Base-by-base conservation (phyloP, 441 rosid genomes). In the Pelargonium australe region DNA sequence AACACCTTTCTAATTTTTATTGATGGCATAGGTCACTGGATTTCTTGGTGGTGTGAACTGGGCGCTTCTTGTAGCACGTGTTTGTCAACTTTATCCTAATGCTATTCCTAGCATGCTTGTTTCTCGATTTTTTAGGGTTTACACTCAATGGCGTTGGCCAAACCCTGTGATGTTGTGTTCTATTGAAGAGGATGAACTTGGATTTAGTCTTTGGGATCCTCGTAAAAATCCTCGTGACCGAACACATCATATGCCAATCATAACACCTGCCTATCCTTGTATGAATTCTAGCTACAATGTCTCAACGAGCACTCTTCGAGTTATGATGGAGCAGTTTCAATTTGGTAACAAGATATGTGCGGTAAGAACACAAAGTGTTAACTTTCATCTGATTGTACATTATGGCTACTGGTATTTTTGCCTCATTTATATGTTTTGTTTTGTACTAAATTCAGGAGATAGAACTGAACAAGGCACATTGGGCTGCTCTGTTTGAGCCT, bases 131-230 rank as follows among this genome's bases (percentile, higher is more conserved):
- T 94, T 91, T 70, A 80, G 97, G 84, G 96, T 94, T 44, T 88
- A 87, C 72, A 91, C 96, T 11, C 93, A 84, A 66, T 94, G 97
- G 98, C 89, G 88, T 61, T 89, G 98, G 98, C 98, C 98, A 16
- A 94, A 94, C 74, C 98, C 97, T 47, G 98, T 94, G 68, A 94
- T 91, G 96, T 76, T 91, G 7, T 94, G 98, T 79, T 79, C 92
- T 16, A 91, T 94, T 63, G 96, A 88, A 81, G 95, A 89, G 83
- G 85, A 88, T 80, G 90, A 84, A 65, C 87, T 88, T 72, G 97
- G 97, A 44, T 89, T 91, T 81, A 78, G 84, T 67, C 83, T 88
- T 34, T 88, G 93, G 93, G 90, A 86, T 76, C 90, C 90, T 34
- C 86, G 90, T 63, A 83, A 79, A 74, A 83, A 88, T 70, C 88